These are phyloP conservation scores for Yamadazyma sp. DNA, from an alignment of 1,139 yeast species.

Conservation along the genomic window DNA sequence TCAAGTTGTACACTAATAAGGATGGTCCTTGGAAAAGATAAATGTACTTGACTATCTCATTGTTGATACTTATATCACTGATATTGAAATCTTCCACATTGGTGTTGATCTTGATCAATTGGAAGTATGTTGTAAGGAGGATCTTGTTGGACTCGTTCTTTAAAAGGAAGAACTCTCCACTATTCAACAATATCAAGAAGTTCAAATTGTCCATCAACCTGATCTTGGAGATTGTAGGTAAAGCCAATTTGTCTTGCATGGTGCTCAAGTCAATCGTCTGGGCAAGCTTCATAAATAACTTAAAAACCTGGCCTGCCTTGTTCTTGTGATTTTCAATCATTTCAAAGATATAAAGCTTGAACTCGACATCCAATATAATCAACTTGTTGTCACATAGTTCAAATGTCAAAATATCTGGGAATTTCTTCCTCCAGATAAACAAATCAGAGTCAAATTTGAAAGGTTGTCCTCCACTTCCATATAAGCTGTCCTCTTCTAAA, in stretches of 20 bases:
- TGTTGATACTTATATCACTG: slow-evolving; percentile 21
- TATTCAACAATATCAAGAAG: slow-evolving; percentile 34
- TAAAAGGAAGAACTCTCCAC: slow-evolving; percentile 41
- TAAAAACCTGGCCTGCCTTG: slow-evolving; percentile 24
- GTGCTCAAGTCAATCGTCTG: slow-evolving; percentile 39
- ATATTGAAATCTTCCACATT: slow-evolving; percentile 35
- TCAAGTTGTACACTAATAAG: slow-evolving; percentile 30
- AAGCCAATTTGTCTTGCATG: slow-evolving; percentile 26
- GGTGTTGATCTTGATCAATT: slow-evolving; percentile 31
- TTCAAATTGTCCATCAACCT: slow-evolving; percentile 31
- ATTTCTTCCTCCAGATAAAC: slow-evolving; percentile 42
- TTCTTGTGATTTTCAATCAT: slow-evolving; percentile 15
- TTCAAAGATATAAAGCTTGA: slow-evolving; percentile 33
- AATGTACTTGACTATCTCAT: slow-evolving; percentile 18
- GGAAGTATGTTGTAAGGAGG: slow-evolving; percentile 32
- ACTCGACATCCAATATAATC: slow-evolving; percentile 30
- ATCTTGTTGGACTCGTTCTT: slow-evolving; percentile 30
- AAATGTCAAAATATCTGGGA: slow-evolving; percentile 26
- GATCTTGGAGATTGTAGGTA: slow-evolving; percentile 26
- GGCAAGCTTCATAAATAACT: slow-evolving; percentile 31
- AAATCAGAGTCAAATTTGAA: slow-evolving; percentile 39
- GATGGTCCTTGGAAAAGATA: slow-evolving; percentile 31
- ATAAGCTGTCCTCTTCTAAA: slow-evolving; percentile 30
- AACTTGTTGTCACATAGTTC: slow-evolving; percentile 22
- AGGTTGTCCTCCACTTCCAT: slow-evolving; percentile 36